Base-by-base conservation (phyloP, 139 green algal species). In the Coelastrella sp. region DNA sequence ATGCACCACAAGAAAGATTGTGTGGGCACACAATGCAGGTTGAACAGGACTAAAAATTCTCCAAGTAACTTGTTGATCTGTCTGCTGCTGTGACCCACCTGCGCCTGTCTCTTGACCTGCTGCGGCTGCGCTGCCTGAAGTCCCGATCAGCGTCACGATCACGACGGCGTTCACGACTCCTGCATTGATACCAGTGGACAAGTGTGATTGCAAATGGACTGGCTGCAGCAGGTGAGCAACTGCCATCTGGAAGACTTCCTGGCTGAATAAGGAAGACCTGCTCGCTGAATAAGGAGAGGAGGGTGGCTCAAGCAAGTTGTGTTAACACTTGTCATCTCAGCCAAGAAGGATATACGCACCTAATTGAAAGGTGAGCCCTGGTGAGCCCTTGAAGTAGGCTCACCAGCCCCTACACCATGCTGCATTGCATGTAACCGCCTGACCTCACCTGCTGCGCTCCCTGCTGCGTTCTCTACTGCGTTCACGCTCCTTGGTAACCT, bases 101-200 rank as follows among this genome's bases (percentile, higher is more conserved):
- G 87, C 78, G 79, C 19, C 58, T 76, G 79, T 76, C 47, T 54
- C 66, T 20, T 57, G 75, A 86, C 56, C 79, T 82, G 87, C 87
- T 87, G 65, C 79, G 66, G 87, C 78, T 76, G 66, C 65, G 68
- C 13, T 56, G 22, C 54, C 77, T 73, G 76, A 75, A 79, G 77
- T 83, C 66, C 59, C 58, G 73, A 32, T 74, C 68, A 61, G 32
- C 16, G 22, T 87, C 82, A 16, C 76, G 61, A 47, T 77, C 73
- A n/a, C 61, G 77, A 64, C 77, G 60, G 22, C 60, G 65, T 56
- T 76, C 54, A 60, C 54, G 65, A 56, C 87, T 91, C 58, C 77
- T 87, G 79, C 78, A 57, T 47, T 0, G 32, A 47, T 68, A 89
- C 20, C 74, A n/a, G 3, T 16, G 3, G 16, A 0, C 57, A 59